Percentiles rank a stretch among this genome's conserved stretches.
Conservation (phyloP, 2,329 filamentous ascomycete genomes). For the Colletotrichum sp. region DNA sequence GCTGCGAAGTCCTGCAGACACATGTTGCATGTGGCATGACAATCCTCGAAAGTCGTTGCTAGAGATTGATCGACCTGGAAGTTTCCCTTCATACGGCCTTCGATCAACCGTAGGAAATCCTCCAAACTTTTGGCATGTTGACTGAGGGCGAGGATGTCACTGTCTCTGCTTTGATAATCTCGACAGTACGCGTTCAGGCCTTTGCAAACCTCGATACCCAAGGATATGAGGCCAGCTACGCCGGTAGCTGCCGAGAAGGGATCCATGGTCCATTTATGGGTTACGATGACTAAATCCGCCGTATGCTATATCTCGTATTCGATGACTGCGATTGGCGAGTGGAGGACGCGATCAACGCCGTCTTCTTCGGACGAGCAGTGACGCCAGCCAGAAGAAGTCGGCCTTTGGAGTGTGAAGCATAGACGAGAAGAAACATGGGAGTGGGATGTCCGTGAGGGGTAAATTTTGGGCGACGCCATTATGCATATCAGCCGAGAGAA, state of each 20-base stretch:
- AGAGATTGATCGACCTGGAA: not conserved
- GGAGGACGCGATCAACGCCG: no score
- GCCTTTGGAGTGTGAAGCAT: no score
- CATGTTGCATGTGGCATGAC: not conserved
- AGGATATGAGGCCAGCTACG: not conserved
- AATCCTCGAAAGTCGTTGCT: not conserved
- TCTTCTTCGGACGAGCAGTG: no score
- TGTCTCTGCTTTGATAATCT: not conserved
- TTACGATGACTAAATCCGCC: no score
- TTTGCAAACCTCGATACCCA: not conserved
- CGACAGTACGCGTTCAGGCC: not conserved
- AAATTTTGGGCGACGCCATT: no score
- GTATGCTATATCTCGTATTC: no score
- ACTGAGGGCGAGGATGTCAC: not conserved
- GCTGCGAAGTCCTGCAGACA: not conserved
- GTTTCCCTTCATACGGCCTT: accelerated
- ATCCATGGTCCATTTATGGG: not conserved
- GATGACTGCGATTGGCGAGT: no score
- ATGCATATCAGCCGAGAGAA: no score
- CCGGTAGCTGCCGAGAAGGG: not conserved
- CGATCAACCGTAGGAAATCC: not conserved
- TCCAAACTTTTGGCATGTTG: not conserved
- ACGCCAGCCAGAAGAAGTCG: no score
- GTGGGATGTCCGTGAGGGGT: no score
- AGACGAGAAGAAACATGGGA: no score